Conservation (phyloP, 805 yeast species). For the Saccharomycopsis selenospora region DNA sequence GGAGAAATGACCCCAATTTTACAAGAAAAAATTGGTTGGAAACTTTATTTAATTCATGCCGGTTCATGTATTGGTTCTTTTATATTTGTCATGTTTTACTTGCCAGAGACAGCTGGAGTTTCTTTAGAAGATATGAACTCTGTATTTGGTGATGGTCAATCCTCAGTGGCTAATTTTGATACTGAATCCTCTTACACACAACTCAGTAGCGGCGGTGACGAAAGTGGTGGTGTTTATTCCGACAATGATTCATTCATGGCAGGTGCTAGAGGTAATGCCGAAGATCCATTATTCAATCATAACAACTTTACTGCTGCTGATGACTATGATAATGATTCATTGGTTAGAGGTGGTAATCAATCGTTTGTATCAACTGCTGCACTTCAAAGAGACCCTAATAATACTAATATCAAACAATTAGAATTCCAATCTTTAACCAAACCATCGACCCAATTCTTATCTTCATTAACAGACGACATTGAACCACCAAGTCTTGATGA, state of each 20-base stretch:
- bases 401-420: not conserved
- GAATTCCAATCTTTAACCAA: not conserved
- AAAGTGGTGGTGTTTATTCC: slow-evolving; percentile 4
- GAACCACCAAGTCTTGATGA: slow-evolving; percentile 35
- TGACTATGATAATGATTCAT: slow-evolving; percentile 14
- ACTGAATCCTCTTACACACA: slow-evolving; percentile 24
- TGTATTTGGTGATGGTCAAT: slow-evolving; percentile 63
- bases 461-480: slow-evolving; percentile 22
- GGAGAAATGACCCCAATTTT: slow-evolving; percentile 88
- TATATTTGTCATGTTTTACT: slow-evolving; percentile 59
- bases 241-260: not conserved
- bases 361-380: slow-evolving; percentile 17
- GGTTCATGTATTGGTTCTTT: slow-evolving; percentile 68
- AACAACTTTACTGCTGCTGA: not conserved
- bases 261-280: not conserved
- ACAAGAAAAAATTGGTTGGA: slow-evolving; percentile 71
- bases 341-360: slow-evolving; percentile 14
- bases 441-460: not conserved
- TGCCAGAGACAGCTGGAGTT: slow-evolving; percentile 89
- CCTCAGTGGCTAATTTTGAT: slow-evolving; percentile 30
- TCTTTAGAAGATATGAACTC: slow-evolving; percentile 88
- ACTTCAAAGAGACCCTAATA: slow-evolving; percentile 15
- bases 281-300: not conserved
- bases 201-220: slow-evolving; percentile 15
- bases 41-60: slow-evolving; percentile 76